Conservation (phyloP, 2,329 filamentous ascomycete species). For the Hymenoscyphus infarciens region DNA sequence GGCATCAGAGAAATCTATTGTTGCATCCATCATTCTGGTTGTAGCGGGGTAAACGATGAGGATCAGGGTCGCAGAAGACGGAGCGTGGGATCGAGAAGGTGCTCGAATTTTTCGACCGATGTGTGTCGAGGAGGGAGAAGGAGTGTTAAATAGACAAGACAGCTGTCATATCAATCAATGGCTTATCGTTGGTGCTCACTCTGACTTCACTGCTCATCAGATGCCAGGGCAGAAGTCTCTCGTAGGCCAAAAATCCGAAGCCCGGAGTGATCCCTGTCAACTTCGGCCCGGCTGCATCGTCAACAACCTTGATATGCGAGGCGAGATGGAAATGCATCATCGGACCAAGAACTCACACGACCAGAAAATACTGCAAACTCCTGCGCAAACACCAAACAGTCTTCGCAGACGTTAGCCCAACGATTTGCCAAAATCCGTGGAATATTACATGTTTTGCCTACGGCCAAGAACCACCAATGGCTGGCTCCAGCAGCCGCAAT, state of each 20-base stretch:
- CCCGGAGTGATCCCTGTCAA: background rate
- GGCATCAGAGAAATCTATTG: constrained; percentile 83
- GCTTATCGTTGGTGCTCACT: background rate
- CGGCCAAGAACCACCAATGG: constrained; percentile 31
- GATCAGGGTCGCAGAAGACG: background rate
- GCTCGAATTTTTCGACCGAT: background rate
- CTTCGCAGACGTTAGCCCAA: constrained; percentile 7
- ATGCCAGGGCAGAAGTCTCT: background rate
- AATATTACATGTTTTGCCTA: constrained; percentile 28
- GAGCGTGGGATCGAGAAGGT: background rate
- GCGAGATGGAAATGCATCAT: background rate
- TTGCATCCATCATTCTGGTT: constrained; percentile 70
- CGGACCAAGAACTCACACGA: constrained; percentile 15
- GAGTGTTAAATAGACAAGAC: background rate
- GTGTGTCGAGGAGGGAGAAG: background rate
- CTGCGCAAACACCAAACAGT: background rate
- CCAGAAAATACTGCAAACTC: constrained; percentile 11
- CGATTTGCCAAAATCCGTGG: constrained; percentile 4
- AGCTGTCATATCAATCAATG: background rate
- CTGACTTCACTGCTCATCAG: no score
- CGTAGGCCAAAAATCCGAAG: background rate
- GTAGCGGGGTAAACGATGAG: constrained; percentile 7
- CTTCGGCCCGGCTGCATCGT: background rate
- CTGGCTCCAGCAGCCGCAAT: constrained; percentile 35
- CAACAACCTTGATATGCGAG: background rate